Conservation (phyloP, 2,329 filamentous ascomycete species). For the Nemania diffusa region DNA sequence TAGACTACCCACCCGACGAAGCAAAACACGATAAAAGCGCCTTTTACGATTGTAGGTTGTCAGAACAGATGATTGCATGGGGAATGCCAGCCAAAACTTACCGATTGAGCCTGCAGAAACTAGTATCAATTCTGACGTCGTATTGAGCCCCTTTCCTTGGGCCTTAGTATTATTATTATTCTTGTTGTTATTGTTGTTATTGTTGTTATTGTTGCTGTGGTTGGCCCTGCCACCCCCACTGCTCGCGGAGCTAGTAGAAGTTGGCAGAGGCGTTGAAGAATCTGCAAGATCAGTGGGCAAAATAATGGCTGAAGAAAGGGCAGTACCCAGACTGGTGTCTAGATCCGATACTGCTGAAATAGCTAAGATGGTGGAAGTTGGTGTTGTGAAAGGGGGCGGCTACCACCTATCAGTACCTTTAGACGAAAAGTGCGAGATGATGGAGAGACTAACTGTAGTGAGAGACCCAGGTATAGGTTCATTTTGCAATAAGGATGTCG, state of each 20-base stretch:
- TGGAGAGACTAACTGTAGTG: conserved; percentile 9
- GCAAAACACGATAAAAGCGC: conserved; percentile 57
- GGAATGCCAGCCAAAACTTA: conserved; percentile 27
- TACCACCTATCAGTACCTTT: conserved; percentile 12
- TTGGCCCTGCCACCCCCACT: neutral
- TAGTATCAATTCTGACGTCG: conserved; percentile 44
- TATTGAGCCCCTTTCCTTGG: conserved; percentile 5
- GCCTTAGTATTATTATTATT: conserved; percentile 14
- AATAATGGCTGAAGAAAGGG: neutral
- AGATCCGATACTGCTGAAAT: neutral
- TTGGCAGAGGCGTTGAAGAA: conserved; percentile 11
- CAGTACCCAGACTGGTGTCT: neutral
- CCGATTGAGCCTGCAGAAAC: conserved; percentile 52
- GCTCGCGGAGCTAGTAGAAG: neutral
- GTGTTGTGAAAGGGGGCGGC: neutral
- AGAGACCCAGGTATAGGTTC: neutral
- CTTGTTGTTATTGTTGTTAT: conserved; percentile 16
- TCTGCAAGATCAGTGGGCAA: neutral
- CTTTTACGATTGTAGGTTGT: conserved; percentile 44
- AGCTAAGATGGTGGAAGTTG: neutral
- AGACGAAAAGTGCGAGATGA: neutral
- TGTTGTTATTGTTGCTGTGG: neutral
- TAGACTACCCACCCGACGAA: conserved; percentile 59
- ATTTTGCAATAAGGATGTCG: neutral
- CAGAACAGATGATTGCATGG: neutral